A percentile compares a stretch with the other conserved stretches of the same genome.
Evolutionary conservation across 495 filamentous ascomycete species (phyloP).

Genomic region (Penicillium mononematosum): DNA sequence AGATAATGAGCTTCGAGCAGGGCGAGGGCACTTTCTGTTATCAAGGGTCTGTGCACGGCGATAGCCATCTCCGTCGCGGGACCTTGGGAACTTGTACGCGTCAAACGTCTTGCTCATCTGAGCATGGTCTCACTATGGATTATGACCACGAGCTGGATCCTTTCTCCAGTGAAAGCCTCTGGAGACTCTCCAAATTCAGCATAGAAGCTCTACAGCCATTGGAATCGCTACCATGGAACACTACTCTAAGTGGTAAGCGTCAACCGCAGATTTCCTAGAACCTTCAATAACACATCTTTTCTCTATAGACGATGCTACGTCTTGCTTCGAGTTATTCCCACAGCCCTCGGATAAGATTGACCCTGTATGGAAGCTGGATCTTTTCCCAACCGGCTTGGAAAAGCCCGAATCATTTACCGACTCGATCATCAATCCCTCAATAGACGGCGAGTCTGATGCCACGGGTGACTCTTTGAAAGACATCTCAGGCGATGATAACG

Average conservation of each 20-base stretch:
- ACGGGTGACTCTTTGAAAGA: conserved; percentile 13
- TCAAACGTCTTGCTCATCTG: conserved; percentile 16
- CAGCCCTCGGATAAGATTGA: conserved; percentile 25
- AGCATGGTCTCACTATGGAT: conserved; percentile 42
- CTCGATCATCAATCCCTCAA: conserved; percentile 32
- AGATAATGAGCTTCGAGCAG: conserved; percentile 13
- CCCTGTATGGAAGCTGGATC: conserved; percentile 35
- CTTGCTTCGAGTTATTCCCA: conserved; percentile 27
- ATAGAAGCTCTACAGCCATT: conserved; percentile 40
- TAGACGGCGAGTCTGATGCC: conserved; percentile 26
- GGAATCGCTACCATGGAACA: conserved; percentile 39
- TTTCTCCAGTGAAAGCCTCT: conserved; percentile 71
- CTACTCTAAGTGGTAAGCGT: conserved; percentile 36
- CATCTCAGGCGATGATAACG: conserved; percentile 33
- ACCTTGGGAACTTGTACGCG: conserved; percentile 14
- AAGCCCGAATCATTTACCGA: conserved; percentile 19
- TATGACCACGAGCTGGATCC: conserved; percentile 54
- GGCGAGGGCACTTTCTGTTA: conserved; percentile 26
- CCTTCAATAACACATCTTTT: conserved; percentile 3
- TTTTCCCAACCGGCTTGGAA: conserved; percentile 29
- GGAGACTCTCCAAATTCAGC: conserved; percentile 51
- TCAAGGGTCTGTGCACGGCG: conserved; percentile 38
- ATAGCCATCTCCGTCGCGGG: conserved; percentile 25
- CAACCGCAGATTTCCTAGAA: neutral
- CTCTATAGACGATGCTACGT: conserved; percentile 30